These are phyloP conservation scores for Boletus subcaerulescens DNA, from an alignment of 768 basidiomycete species.

Conservation along the genomic window DNA sequence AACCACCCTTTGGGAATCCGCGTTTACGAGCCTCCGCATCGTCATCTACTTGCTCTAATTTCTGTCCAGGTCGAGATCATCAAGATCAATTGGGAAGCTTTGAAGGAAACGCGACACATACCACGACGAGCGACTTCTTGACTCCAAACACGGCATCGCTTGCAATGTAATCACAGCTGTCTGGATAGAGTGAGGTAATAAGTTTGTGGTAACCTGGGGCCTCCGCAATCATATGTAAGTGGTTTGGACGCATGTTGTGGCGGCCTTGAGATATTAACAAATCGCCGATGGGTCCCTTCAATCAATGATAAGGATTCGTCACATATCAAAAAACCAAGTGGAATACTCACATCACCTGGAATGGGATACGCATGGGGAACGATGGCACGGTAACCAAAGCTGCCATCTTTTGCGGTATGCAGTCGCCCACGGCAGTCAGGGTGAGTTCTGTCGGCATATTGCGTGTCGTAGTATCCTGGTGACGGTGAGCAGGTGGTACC, in stretches of 20 bases:
- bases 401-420: conserved; percentile 55
- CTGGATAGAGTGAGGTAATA: conserved; percentile 70
- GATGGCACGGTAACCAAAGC: conserved; percentile 67
- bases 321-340: conserved; percentile 2
- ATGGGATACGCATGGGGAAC: conserved; percentile 72
- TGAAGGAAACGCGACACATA: conserved; percentile 34
- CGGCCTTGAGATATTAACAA: conserved; percentile 55
- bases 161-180: conserved; percentile 60
- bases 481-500: conserved; percentile 3
- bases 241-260: conserved; percentile 77
- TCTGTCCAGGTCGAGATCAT: conserved; percentile 33
- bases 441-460: conserved; percentile 52
- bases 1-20: conserved; percentile 41
- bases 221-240: conserved; percentile 71
- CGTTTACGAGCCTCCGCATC: conserved; percentile 51
- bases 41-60: conserved; percentile 52
- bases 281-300: conserved; percentile 66
- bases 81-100: not conserved
- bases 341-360: conserved; percentile 56
- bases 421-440: conserved; percentile 78
- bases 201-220: conserved; percentile 74
- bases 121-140: conserved; percentile 73
- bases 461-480: conserved; percentile 37
- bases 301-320: conserved; percentile 6
- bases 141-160: conserved; percentile 84